A percentile compares a stretch with the other conserved stretches of the same genome.
Conservation (phyloP, 1,284 basidiomycete species). For the Trichosporon ovoides region DNA sequence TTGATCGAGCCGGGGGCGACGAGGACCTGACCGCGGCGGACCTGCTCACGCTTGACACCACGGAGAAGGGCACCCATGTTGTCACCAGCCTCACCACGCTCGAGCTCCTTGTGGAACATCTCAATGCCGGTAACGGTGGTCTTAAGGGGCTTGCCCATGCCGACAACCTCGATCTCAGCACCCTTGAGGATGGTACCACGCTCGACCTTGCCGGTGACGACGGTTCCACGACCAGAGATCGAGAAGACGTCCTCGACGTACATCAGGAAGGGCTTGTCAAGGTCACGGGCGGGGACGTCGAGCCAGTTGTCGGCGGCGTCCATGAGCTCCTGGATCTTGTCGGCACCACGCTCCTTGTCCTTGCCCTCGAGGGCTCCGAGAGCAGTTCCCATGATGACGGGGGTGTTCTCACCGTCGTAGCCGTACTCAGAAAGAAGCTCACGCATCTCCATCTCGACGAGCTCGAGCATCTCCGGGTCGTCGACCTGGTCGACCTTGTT, state of each 20-base stretch:
- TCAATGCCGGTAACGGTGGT: constrained; percentile 96
- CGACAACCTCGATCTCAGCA: constrained; percentile 89
- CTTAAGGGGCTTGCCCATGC: constrained; percentile 77
- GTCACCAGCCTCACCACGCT: constrained; percentile 96
- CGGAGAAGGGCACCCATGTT: constrained; percentile 98
- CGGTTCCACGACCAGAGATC: constrained; percentile 96
- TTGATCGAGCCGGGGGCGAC: constrained; percentile 89
- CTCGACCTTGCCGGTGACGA: constrained; percentile 95
- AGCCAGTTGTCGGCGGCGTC: constrained; percentile 91
- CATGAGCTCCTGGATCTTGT: constrained; percentile 81
- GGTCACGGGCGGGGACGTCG: constrained; percentile 89
- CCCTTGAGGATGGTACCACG: constrained; percentile 91
- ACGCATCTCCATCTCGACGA: constrained; percentile 99
- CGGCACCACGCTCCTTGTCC: constrained; percentile 68
- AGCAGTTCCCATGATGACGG: constrained; percentile 94
- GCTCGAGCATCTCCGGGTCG: constrained; percentile 97
- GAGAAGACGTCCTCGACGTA: constrained; percentile 97
- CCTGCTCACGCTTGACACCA: constrained; percentile 95
- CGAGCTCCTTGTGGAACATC: constrained; percentile 99
- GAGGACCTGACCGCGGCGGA: constrained; percentile 89
- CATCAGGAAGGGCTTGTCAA: constrained; percentile 97
- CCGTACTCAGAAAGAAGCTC: constrained; percentile 89
- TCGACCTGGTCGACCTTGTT: constrained; percentile 94
- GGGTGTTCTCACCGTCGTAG: constrained; percentile 95
- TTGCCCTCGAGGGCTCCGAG: constrained; percentile 88